Base-by-base conservation (phyloP, 345 rosid species). In the Geranium brycei region DNA sequence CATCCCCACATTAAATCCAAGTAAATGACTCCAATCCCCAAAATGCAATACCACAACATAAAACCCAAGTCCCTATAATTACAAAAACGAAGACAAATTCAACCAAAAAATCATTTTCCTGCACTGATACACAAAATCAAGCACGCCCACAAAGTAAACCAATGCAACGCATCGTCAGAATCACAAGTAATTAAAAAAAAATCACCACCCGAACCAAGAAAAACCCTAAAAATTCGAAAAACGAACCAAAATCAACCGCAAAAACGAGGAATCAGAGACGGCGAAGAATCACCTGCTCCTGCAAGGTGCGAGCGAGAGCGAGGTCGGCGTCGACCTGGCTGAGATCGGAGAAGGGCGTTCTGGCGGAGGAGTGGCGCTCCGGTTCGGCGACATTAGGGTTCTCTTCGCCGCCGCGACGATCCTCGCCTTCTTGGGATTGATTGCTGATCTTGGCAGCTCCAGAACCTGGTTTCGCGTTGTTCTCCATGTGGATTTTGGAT, bases 241-340 rank as follows among this genome's bases (percentile, higher is more conserved):
- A 51, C 19, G 2, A 1, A 40, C 14, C 12, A 2, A 69, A 58
- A 17, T n/a, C 58, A 28, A 23, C 28, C 30, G 53, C 47, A 61
- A 61, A 30, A 58, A 57, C 13, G 8, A 30, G 64, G 67, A 47
- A 11, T 2, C 53, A 47, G 53, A 47, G 53, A 13, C 11, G 53
- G 11, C 40, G 32, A 40, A 63, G 63, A 31, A 57, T 5, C 13
- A 92, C 97, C 91, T 91, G 97, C 59, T 91, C 99, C 75, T 90
- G 97, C 12, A 88, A 92, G 64, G 88, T 79, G 17, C 95, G 88
- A 23, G 97, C 96, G 57, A 91, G 99, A 67, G 89, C 95, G 31
- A 83, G 91, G 82, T 91, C 96, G 47, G 99, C 92, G 68, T 93
- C 97, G 58, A 85, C 83, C 80, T 88, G 97, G 66, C 85, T 83